Conservation (phyloP, 176 grass and related monocot species). For the Rhynchospora tenuis region DNA sequence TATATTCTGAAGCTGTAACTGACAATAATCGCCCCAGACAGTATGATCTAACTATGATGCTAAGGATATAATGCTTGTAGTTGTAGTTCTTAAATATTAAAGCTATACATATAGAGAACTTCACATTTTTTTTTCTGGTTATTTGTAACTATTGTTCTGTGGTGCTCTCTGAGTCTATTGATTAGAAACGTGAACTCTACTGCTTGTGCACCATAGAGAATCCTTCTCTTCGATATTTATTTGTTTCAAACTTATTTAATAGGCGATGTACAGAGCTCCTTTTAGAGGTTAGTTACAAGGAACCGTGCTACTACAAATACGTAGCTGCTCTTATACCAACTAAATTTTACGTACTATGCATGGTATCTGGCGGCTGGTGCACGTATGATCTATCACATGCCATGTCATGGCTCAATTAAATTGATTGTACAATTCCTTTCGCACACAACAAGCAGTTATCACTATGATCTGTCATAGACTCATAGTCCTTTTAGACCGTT, state of each 20-base stretch:
- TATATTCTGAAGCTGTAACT: background rate
- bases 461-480: background rate
- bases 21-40: too few species aligned
- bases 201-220: background rate
- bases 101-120: too few species aligned
- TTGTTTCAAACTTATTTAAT: background rate
- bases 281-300: background rate
- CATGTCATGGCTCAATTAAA: background rate
- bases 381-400: slow-evolving; percentile 6
- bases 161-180: background rate
- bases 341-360: background rate
- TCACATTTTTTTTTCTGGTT: too few species aligned
- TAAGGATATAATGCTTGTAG: too few species aligned
- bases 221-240: background rate
- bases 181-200: background rate
- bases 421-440: background rate
- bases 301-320: background rate
- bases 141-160: too few species aligned
- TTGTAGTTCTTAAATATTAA: too few species aligned
- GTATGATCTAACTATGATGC: too few species aligned
- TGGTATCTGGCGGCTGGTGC: background rate
- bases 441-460: background rate
- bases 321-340: background rate
- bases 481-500: background rate
- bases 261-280: background rate